Evolutionary conservation across 257 asterid species (phyloP), one percentile per base, ranked within the genome.

Genomic region (Craterostigma plantagineum): DNA sequence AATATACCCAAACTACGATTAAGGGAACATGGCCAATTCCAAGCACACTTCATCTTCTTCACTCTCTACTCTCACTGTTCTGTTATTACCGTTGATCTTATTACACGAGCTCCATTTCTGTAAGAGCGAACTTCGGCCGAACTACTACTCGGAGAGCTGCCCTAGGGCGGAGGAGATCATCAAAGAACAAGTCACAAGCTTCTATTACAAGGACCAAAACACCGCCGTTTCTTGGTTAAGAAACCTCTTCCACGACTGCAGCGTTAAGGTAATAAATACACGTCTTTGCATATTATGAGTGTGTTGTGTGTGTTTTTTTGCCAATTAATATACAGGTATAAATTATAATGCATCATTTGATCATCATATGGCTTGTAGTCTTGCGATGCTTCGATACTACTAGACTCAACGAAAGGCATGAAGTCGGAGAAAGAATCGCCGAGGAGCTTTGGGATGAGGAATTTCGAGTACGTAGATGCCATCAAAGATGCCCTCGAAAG

Each of bases 221-320:
- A 86, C 91, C 0, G 94, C 92, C 0, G 70, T 78, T 60, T 81
- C 96, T 0, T 81, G 91, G 94, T 35, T 86, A 43, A 60, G 96
- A 61, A 81, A 71, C 53, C 66, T 86, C 55, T 86, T 86, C 67
- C 96, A 86, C 15, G 96, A 81, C 46, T 86, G 96, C 59, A 50
- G 53, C 15, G 87, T 86, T 45, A 63, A 75, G 92, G 96, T 71
- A 33, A n/a, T n/a, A n/a, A n/a, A n/a, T n/a, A n/a, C n/a, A n/a
- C n/a, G n/a, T n/a, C n/a, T n/a, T n/a, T n/a, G n/a, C n/a, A n/a
- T n/a, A n/a, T n/a, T n/a, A n/a, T n/a, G n/a, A n/a, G n/a, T n/a
- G n/a, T n/a, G n/a, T n/a, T 8, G 10, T 8, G 16, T 42, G 11
- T n/a, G 16, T 14, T 4, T 7, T 43, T 2, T 43, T 16, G 18